Conservation (phyloP, 192 early-diverging fungal species). For the Funneliformis geosporum region DNA sequence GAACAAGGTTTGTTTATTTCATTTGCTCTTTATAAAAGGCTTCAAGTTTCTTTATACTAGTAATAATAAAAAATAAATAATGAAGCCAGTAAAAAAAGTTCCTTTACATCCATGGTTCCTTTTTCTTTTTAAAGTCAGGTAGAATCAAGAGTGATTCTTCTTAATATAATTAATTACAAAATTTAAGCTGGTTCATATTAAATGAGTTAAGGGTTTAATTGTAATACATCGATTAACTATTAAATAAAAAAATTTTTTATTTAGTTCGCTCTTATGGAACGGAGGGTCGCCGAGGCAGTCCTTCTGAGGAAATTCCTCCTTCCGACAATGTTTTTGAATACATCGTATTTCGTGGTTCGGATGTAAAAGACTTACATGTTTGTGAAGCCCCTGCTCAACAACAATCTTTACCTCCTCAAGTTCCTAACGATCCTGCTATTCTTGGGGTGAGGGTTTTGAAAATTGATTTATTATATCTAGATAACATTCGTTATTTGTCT, state of each 20-base stretch:
- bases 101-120: background rate
- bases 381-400: constrained; percentile 60
- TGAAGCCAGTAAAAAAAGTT: background rate
- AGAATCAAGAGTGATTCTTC: background rate
- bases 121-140: background rate
- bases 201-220: too few relatives aligned
- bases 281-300: constrained; percentile 82
- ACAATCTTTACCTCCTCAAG: constrained; percentile 55
- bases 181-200: too few relatives aligned
- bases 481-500: background rate
- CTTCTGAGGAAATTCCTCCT: constrained; percentile 82
- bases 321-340: constrained; percentile 85
- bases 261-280: constrained; percentile 93
- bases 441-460: constrained; percentile 50
- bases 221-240: background rate
- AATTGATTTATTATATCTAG: background rate
- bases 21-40: background rate
- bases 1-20: constrained; percentile 64
- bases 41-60: background rate
- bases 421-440: constrained; percentile 87
- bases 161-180: too few relatives aligned
- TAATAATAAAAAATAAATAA: background rate
- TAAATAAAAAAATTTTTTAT: background rate
- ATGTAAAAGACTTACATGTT: constrained; percentile 83
- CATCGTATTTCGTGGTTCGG: constrained; percentile 92